Conservation (phyloP, 2,329 filamentous ascomycete species). For the Aspergillus aculeatinus region DNA sequence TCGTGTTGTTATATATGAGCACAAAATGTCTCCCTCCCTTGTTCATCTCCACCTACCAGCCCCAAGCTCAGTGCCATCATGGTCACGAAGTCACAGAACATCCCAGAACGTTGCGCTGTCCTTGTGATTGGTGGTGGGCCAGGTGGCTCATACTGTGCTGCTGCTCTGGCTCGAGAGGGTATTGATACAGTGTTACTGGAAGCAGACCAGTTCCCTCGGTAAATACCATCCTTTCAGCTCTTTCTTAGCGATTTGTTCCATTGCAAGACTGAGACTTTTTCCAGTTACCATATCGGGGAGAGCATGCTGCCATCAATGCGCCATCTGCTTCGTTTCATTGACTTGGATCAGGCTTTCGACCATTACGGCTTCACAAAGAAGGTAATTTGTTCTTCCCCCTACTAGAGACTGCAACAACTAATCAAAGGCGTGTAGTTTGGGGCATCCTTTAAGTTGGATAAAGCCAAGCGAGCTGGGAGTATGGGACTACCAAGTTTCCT, state of each 20-base stretch:
- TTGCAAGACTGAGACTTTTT: background rate
- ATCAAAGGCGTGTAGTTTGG: background rate
- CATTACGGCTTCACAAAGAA: constrained; percentile 45
- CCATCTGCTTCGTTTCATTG: constrained; percentile 48
- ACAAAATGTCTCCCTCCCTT: background rate
- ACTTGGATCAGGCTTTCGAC: constrained; percentile 43
- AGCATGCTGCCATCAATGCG: constrained; percentile 42
- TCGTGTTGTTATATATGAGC: background rate
- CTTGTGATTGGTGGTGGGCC: constrained; percentile 50
- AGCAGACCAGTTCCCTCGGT: constrained; percentile 46
- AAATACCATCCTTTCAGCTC: background rate
- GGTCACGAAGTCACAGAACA: background rate
- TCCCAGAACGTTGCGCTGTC: constrained; percentile 29
- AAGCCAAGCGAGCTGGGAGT: background rate
- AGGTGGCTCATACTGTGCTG: constrained; percentile 48
- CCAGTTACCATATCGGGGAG: constrained; percentile 41
- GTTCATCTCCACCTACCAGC: background rate
- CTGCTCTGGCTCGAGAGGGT: constrained; percentile 47
- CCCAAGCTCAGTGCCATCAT: background rate
- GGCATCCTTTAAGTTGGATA: background rate
- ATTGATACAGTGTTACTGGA: constrained; percentile 48
- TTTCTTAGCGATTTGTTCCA: background rate
- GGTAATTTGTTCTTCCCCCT: constrained; percentile 19
- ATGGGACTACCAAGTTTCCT: background rate
- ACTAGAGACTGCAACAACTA: background rate